Evolutionary conservation across 768 basidiomycete genomes (phyloP), one percentile per base, ranked within the genome.

Genomic region (Neoboletus magnificus): DNA sequence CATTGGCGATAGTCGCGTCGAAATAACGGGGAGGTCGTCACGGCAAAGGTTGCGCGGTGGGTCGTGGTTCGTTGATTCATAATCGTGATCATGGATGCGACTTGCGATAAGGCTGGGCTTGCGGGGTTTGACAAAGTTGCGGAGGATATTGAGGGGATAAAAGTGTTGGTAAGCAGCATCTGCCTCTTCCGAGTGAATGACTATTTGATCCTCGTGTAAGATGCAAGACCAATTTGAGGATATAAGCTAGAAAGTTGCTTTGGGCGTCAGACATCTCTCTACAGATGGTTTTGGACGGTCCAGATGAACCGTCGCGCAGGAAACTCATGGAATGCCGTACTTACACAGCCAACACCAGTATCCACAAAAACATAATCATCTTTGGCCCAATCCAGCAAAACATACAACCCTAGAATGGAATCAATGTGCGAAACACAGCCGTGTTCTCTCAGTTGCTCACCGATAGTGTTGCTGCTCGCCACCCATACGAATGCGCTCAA

Each of bases 181-280:
- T 50, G 78, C 79, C 67, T 87, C 86, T 70, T 89, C 87, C 36
- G 82, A 85, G 62, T 89, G 87, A 36, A 89, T 85, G 35, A 88
- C 85, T 55, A 89, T 85, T 58, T 86, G 79, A 47, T 74, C 72
- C 59, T 88, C 79, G 62, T 79, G 82, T 11, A 88, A 69, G 45
- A 88, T 88, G 62, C 87, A 89, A 23, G 86, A 87, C 87, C 87
- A 89, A 55, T 88, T 89, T 11, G 86, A 84, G 20, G 84, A 85
- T 65, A 78, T 74, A 13, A 80, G 76, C 87, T 88, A 56, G 22
- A 52, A 55, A 49, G 11, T 36, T 9, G 7, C 12, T 42, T 54
- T 22, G 39, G 39, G 13, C 10, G 49, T 58, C 52, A 50, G 59
- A 53, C 35, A 33, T 20, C 48, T 22, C 15, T 48, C 43, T 10